phyloP scores from a whole-genome alignment of 371 early-diverging fungal genomes.

The Ordospora colligata region DNA sequence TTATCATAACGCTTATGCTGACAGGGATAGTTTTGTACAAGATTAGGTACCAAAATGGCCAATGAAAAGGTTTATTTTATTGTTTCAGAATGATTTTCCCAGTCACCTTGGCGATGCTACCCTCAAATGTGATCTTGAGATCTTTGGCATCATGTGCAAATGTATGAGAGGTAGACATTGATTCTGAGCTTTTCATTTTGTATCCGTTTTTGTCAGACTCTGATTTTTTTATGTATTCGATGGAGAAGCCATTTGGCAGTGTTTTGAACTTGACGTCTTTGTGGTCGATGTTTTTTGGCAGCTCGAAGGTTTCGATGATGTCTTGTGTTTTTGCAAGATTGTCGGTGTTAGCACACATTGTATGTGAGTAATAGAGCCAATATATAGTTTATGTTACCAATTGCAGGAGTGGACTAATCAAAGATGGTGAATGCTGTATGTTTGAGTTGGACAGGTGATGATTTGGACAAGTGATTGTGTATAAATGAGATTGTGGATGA shows the following conservation, averaged over 20 bases:
- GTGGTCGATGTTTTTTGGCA: background rate
- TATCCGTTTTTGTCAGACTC: background rate
- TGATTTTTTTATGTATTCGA: background rate
- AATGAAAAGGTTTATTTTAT: background rate
- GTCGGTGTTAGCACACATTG: no score
- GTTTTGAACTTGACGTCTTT: background rate
- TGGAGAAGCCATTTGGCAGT: background rate
- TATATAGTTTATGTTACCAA: no score
- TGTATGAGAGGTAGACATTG: background rate
- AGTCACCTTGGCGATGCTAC: background rate
- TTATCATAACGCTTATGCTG: slow-evolving; percentile 51
- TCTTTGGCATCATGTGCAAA: background rate
- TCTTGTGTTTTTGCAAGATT: no score
- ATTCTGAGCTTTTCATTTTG: background rate
- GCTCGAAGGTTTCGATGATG: no score
- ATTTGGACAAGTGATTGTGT: no score
- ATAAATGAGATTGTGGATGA: no score
- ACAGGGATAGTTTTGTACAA: slow-evolving; percentile 30
- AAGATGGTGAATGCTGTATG: no score
- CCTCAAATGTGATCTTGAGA: background rate
- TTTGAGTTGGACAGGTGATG: no score
- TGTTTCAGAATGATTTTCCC: background rate
- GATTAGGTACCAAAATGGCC: background rate
- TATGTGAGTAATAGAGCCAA: no score
- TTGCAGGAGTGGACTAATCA: no score